Percentiles rank a stretch among this genome's conserved stretches.
phyloP scores from a whole-genome alignment of 441 rosid genomes.

The Populus hybrid region DNA sequence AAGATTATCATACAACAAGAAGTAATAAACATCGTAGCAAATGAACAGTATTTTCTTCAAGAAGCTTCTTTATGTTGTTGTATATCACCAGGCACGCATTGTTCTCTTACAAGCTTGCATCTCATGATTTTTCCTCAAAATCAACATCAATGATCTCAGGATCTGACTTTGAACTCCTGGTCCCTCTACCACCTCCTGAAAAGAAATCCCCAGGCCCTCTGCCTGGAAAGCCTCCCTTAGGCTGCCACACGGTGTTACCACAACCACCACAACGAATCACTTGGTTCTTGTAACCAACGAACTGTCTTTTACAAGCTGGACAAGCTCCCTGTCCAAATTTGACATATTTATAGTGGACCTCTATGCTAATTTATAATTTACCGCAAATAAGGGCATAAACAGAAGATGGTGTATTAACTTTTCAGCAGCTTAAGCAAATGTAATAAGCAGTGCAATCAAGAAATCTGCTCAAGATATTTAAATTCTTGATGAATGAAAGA shows the following conservation, averaged over 20 bases:
- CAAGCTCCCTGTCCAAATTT: conserved; percentile 63
- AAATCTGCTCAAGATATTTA: neutral
- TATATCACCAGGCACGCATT: neutral
- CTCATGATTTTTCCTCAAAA: conserved; percentile 77
- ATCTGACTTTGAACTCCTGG: conserved; percentile 44
- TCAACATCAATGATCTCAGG: conserved; percentile 78
- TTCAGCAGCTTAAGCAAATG: too few relatives aligned
- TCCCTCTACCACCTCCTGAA: conserved; percentile 46
- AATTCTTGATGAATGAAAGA: neutral
- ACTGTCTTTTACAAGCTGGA: conserved; percentile 86
- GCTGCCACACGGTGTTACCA: conserved; percentile 93
- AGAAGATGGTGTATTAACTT: neutral
- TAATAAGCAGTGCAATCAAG: neutral
- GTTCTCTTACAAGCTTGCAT: neutral
- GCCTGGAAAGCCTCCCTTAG: conserved; percentile 15
- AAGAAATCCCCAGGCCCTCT: conserved; percentile 50
- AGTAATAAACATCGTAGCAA: neutral
- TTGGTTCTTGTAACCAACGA: conserved; percentile 81
- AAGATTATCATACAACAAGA: neutral
- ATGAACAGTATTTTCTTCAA: neutral
- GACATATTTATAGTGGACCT: neutral
- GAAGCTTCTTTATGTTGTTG: neutral
- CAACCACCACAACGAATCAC: conserved; percentile 67
- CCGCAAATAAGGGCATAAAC: neutral
- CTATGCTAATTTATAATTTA: neutral